Evolutionary conservation across 2,329 filamentous ascomycete species (phyloP), one percentile per base, ranked within the genome.

Genomic region (Pseudocercospora musae): DNA sequence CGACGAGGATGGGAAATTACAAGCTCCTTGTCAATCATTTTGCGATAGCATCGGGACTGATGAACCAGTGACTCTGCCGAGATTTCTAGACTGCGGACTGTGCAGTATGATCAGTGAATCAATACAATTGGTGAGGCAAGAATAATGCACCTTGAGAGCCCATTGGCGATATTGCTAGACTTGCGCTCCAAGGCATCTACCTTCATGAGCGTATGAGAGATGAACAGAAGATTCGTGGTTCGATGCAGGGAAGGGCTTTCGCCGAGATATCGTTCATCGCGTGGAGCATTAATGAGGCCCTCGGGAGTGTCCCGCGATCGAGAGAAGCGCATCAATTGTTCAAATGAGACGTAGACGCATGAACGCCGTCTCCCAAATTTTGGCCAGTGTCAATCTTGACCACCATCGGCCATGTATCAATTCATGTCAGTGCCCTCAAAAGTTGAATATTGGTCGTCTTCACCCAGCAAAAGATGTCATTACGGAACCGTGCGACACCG

Each of bases 1-100:
- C 20, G 48, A 52, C 48, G 48, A 52, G 21, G 48, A 52, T 25
- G 48, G 48, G 48, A 52, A 52, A 52, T 52, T 52, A 29, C 48
- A 25, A 52, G 48, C 48, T 52, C 48, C 48, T 52, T 23, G 48
- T 52, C 44, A 23, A 48, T 48, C 44, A 48, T 48, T 48, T 48
- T 23, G 18, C 18, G 44, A 40, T 40, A 40, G 13, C 8, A 48
- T 23, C 44, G 44, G 44, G 13, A 5, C n/a, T n/a, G 13, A 1
- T 21, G 11, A 23, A 25, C 9, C 20, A 48, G 18, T 4, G 9
- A 4, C 4, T 48, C 20, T 48, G 44, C 44, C 44, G 44, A 48
- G 4, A 18, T 40, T 40, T 40, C 37, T 18, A 40, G 37, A 40
- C 37, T 7, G 37, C 7, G 37, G 18, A 40, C 15, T n/a, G 37